These are phyloP conservation scores for Aspergillus floridensis DNA, from an alignment of 2,329 filamentous ascomycete genomes.

Conservation along the genomic window DNA sequence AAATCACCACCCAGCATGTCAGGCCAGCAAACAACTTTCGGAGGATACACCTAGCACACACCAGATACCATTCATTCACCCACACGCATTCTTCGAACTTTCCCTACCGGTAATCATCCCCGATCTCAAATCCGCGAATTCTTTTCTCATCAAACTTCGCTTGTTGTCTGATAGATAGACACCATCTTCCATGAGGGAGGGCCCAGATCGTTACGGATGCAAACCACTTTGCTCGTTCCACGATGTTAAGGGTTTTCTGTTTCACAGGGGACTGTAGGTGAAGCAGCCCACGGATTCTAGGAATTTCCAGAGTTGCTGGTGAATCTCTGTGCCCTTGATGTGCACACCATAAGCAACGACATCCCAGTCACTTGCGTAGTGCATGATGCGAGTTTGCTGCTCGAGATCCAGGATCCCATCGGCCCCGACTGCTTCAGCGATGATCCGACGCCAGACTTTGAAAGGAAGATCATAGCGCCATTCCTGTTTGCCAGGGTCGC, in stretches of 20 bases:
- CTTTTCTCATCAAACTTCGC: background rate
- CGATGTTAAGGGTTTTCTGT: background rate
- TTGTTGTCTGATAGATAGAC: background rate
- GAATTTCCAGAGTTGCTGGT: constrained; percentile 38
- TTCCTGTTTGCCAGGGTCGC: constrained; percentile 11
- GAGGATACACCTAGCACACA: background rate
- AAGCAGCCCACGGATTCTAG: constrained; percentile 34
- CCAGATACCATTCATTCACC: background rate
- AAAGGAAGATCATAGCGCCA: constrained; percentile 30
- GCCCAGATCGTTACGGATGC: background rate
- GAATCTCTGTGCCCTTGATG: constrained; percentile 27
- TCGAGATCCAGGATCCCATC: constrained; percentile 25
- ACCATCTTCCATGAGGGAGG: background rate
- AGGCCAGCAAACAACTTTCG: background rate
- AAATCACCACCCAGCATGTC: background rate
- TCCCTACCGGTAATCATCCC: background rate
- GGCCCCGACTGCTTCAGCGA: constrained; percentile 26
- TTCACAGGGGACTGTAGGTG: constrained; percentile 24
- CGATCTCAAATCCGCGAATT: background rate
- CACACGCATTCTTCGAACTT: background rate
- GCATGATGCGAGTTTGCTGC: constrained; percentile 30
- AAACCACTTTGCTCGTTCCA: background rate
- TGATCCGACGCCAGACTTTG: constrained; percentile 31
- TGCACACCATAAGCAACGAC: constrained; percentile 28
- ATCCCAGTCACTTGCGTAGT: constrained; percentile 35